Conservation (phyloP, 1,284 basidiomycete species). For the Microbotryum scabiosae region DNA sequence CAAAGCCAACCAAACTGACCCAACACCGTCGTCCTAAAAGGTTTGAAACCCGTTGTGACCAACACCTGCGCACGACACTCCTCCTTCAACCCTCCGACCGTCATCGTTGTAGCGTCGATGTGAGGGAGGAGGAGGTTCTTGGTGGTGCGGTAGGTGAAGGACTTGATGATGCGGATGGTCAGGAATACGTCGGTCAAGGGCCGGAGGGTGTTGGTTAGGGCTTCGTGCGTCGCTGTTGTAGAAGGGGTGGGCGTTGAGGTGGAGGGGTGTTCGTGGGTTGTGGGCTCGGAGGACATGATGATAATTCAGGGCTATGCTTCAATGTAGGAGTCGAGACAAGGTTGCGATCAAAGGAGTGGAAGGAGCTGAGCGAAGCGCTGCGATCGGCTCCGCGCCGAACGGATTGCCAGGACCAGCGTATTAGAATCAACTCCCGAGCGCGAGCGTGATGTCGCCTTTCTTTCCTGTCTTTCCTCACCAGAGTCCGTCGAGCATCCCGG, state of each 20-base stretch:
- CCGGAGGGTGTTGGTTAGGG: slow-evolving; percentile 56
- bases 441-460: no score
- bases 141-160: slow-evolving; percentile 84
- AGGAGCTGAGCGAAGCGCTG: no score
- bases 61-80: not conserved
- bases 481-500: no score
- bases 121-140: slow-evolving; percentile 75
- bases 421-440: no score
- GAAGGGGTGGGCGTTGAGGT: not conserved
- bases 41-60: slow-evolving; percentile 65
- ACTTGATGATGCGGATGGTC: slow-evolving; percentile 91
- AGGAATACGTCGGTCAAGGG: slow-evolving; percentile 68
- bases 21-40: slow-evolving; percentile 62
- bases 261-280: no score
- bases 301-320: no score
- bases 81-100: slow-evolving; percentile 65
- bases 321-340: no score
- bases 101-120: slow-evolving; percentile 68
- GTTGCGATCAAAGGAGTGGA: no score
- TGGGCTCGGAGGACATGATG: no score
- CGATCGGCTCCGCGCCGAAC: no score
- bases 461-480: no score
- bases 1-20: slow-evolving; percentile 46
- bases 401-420: no score
- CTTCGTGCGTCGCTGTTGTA: slow-evolving; percentile 41